Base-by-base conservation (phyloP, 495 filamentous ascomycete species). In the Xylaria cubensis region DNA sequence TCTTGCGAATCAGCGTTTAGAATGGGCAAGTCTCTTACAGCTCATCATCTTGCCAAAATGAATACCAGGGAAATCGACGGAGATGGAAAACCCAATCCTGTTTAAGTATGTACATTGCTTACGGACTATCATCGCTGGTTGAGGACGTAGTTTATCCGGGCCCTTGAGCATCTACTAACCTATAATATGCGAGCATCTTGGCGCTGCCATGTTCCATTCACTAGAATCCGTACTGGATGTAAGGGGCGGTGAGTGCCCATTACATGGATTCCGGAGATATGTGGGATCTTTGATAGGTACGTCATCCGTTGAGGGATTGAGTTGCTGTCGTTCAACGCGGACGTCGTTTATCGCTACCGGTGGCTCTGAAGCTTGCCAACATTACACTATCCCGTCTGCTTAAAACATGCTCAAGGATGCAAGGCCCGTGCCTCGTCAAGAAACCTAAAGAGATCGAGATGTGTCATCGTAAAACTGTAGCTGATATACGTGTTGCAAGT, bases 71-170 rank as follows among this genome's bases (percentile, higher is more conserved):
- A 36, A 36, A 36, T 61, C 39, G 19, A 34, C 26, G 39, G 9
- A 61, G 32, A n/a, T 29, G 15, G 58, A 39, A 39, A 61, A 19
- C n/a, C 58, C 58, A 21, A n/a, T 3, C 17, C 34, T 12, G 34
- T 4, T 61, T 61, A 41, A 64, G n/a, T 5, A 29, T 29, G 26
- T 2, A 64, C 39, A 29, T 29, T 29, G 36, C 59, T 44, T 42
- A 64, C 34, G 61, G n/a, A 29, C 61, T 44, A 65, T 48, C 15
- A 13, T 50, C 48, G 12, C n/a, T n/a, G 13, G 53, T 39, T 8
- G 21, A 64, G 19, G 46, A 53, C 12, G 44, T 44, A 39, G 64
- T 53, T 53, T 36, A 51, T 67, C 64, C 64, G 46, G 24, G 6
- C 10, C 46, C 19, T 67, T 67, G 64, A 44, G 48, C 9, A 39